phyloP scores from a whole-genome alignment of 768 basidiomycete genomes.

The Dentipellis fragilis region DNA sequence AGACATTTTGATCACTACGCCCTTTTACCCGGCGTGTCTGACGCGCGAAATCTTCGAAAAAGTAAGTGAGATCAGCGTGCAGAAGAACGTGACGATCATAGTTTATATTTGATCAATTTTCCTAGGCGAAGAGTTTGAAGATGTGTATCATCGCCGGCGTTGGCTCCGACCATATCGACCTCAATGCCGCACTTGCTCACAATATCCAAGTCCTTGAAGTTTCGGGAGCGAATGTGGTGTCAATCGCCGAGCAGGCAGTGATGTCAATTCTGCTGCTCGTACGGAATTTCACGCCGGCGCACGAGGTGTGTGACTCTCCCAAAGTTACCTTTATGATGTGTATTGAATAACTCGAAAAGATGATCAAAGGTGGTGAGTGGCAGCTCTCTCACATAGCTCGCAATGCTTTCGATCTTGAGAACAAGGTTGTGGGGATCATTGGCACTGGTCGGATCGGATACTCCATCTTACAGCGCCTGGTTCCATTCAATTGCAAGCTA shows the following conservation, averaged over 20 bases:
- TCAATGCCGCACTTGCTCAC: constrained; percentile 74
- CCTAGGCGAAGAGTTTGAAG: constrained; percentile 58
- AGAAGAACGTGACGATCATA: too few relatives aligned
- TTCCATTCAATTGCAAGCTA: constrained; percentile 31
- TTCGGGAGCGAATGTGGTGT: constrained; percentile 31
- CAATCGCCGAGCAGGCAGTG: constrained; percentile 34
- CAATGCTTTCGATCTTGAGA: constrained; percentile 36
- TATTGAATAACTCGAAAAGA: background rate
- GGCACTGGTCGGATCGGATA: constrained; percentile 35
- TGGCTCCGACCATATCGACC: constrained; percentile 76
- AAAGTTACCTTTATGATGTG: too few relatives aligned
- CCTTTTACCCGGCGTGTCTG: constrained; percentile 21
- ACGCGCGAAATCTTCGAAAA: constrained; percentile 21
- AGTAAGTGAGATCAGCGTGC: constrained; percentile 18
- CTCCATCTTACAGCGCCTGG: constrained; percentile 19
- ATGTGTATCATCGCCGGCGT: constrained; percentile 80
- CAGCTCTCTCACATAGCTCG: constrained; percentile 28
- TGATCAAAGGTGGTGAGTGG: constrained; percentile 30
- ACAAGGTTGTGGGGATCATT: constrained; percentile 37
- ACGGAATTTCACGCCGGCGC: constrained; percentile 31
- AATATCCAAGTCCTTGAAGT: constrained; percentile 11
- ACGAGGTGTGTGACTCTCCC: constrained; percentile 17
- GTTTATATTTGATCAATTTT: background rate
- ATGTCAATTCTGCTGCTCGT: constrained; percentile 36
- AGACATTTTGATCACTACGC: constrained; percentile 18